Evolutionary conservation across 345 rosid species (phyloP).

Genomic region (Corymbia maculata): DNA sequence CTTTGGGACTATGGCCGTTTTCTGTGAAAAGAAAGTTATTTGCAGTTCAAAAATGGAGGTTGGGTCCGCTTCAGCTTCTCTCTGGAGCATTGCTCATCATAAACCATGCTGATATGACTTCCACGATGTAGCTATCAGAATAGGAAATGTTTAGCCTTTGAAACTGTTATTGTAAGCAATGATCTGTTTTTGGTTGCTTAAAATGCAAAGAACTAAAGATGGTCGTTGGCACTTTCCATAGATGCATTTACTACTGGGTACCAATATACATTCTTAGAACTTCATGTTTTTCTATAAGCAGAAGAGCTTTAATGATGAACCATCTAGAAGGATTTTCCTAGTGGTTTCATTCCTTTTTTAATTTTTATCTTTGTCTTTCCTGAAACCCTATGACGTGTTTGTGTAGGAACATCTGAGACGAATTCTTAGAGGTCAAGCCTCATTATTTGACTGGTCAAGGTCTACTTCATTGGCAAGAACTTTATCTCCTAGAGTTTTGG

Average conservation of each 20-base stretch:
- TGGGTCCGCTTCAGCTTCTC: not conserved
- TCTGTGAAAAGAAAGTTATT: not conserved
- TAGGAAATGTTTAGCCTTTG: not conserved
- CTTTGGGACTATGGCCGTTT: not conserved
- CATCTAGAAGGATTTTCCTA: not conserved
- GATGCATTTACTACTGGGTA: not conserved
- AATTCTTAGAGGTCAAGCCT: constrained; percentile 94
- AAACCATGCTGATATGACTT: not conserved
- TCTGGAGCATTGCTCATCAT: not conserved
- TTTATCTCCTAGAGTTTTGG: constrained; percentile 92
- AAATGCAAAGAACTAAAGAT: not conserved
- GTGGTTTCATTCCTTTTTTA: not conserved
- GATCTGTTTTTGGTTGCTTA: not conserved
- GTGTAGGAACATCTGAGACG: constrained; percentile 81
- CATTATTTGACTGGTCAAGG: constrained; percentile 93
- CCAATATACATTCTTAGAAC: not conserved
- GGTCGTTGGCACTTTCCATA: not conserved
- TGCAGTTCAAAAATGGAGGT: not conserved
- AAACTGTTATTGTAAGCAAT: not conserved
- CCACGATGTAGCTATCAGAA: not conserved
- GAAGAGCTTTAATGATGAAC: not conserved
- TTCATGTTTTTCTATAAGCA: not conserved
- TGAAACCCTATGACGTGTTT: not conserved
- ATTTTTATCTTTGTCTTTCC: not conserved
- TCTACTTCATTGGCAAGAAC: constrained; percentile 93